Base-by-base conservation (phyloP, 1,284 basidiomycete genomes). In the Cryptococcus sp. region DNA sequence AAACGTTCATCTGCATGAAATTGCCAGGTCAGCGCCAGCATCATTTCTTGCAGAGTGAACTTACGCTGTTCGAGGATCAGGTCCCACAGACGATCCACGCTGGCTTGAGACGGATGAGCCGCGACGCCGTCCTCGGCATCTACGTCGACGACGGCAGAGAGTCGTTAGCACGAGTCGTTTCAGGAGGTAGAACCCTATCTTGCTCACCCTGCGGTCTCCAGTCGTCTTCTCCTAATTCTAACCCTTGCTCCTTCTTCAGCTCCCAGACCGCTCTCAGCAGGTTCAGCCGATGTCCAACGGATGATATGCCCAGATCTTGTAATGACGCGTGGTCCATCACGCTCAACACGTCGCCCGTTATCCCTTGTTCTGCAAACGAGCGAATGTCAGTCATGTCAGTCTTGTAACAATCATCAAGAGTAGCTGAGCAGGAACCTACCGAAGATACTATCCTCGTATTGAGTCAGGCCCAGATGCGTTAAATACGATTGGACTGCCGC, bases 251-350 rank as follows among this genome's bases (percentile, higher is more conserved):
- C 53, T 92, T 80, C 86, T 97, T 97, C 66, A 91, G 81, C 61
- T 87, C 86, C 80, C 94, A 96, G 59, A 96, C 87, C 50, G 89
- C 87, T 76, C 92, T 92, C 70, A 97, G 85, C 62, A 97, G 91
- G 38, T 88, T 83, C 22, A 97, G 80, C 49, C 93, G 83, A 78
- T 95, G 92, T 8, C 93, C 93, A 64, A 96, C 85, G 40, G 88
- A 90, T 20, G 84, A 73, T 48, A 97, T 85, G 6, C 93, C 93
- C 58, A 96, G 81, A 55, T 90, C 87, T 77, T 90, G 91, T 64
- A 97, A 84, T 3, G 85, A 80, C 46, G 93, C 89, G 49, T 87
- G 84, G 75, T 93, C 89, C 46, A 96, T 83, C 67, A 89, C 82
- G 61, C 88, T 86, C 17, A 97, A 83, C 2, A 92, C 87, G 66